phyloP scores from a whole-genome alignment of 139 green algal species.

The Chlamydomonas sphaeroides region DNA sequence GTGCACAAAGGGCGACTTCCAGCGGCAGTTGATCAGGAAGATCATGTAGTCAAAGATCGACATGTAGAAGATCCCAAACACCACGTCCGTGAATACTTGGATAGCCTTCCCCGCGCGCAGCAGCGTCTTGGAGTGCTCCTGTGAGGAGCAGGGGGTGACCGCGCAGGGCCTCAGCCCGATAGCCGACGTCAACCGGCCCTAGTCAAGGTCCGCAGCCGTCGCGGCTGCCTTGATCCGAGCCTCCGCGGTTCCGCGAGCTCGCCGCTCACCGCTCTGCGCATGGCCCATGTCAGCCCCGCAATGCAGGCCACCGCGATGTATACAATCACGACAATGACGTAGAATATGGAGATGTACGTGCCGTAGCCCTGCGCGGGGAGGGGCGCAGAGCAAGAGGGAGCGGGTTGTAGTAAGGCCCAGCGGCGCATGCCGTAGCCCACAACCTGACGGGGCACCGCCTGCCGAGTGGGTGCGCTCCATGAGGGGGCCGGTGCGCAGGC shows the following conservation, averaged over 20 bases:
- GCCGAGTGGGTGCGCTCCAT: too few relatives aligned
- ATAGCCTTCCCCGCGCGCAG: not conserved
- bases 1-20: not conserved
- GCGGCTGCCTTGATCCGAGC: too few relatives aligned
- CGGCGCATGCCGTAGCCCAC: too few relatives aligned
- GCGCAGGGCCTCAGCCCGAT: too few relatives aligned
- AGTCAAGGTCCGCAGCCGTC: too few relatives aligned
- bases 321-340: slow-evolving; percentile 1
- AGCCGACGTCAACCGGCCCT: too few relatives aligned
- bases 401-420: too few relatives aligned
- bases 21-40: slow-evolving; percentile 22
- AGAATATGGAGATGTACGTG: slow-evolving; percentile 25
- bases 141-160: not conserved
- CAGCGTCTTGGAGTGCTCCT: slow-evolving; percentile 8
- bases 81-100: not conserved
- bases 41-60: slow-evolving; percentile 13
- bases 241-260: too few relatives aligned
- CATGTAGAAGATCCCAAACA: slow-evolving; percentile 9
- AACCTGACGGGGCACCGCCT: too few relatives aligned
- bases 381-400: too few relatives aligned
- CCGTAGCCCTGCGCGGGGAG: slow-evolving; percentile 37
- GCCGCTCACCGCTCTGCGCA: slow-evolving; percentile 12
- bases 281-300: slow-evolving; percentile 7
- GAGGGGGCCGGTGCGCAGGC: too few relatives aligned
- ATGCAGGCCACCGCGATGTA: not conserved